Evolutionary conservation across 768 basidiomycete genomes (phyloP), one percentile per base, ranked within the genome.

Genomic region (Auriscalpium orientale): DNA sequence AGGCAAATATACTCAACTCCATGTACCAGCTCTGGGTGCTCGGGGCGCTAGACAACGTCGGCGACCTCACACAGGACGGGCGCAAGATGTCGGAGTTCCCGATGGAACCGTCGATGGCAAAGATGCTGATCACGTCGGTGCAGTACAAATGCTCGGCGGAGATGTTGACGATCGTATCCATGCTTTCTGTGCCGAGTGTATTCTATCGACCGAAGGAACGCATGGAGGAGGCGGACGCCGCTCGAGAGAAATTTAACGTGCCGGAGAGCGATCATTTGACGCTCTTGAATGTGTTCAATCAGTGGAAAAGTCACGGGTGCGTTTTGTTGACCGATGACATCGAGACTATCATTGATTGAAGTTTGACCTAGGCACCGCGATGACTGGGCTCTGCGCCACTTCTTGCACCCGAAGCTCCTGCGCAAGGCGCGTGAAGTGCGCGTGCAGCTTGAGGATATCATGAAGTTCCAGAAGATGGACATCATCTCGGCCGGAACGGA

Each of bases 1-100:
- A 94, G 87, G 91, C 91, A 53, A 98, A 98, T 67, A 99, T 98
- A 63, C 76, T 99, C 46, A 98, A 98, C 68, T 98, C 95, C 7
- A 98, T 98, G 94, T 99, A 98, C 69, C 97, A 98, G 68, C 84
- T 99, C 37, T 99, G 97, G 97, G 95, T 98, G 3, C 85, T 99
- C 35, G 95, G 95, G 37, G 97, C 97, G 8, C 79, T 99, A 22
- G 92, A 98, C 75, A 99, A 98, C 64, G 84, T 95, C 38, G 95
- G 97, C n/a, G 91, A 99, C 72, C 75, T 99, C 58, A 99, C 95
- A 2, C 80, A 86, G 2, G 79, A 84, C 54, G 97, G 97, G 7
- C 83, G 90, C 53, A 97, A 97, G 74, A 98, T 99, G 95, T 95
- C 92, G 13, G 93, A 98, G 66, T 98, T 98, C 72, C 97, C 97